These are phyloP conservation scores for Moesziomyces sp. DNA, from an alignment of 1,284 basidiomycete species.

Conservation along the genomic window DNA sequence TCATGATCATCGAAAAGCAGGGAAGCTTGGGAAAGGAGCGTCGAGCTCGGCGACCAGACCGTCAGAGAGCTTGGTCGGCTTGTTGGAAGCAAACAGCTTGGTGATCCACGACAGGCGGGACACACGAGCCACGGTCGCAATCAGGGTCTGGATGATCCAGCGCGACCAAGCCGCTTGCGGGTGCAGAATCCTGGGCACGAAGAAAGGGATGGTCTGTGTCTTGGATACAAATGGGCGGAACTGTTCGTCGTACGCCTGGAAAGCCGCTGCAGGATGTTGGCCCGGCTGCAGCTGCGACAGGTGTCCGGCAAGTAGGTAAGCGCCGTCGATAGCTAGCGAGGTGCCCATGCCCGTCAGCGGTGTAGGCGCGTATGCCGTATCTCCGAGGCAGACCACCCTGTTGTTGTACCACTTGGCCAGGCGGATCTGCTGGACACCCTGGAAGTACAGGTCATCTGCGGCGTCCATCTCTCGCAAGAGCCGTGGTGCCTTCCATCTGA, in stretches of 20 bases:
- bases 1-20: conserved; percentile 4
- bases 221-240: conserved; percentile 43
- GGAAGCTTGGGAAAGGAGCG: conserved; percentile 17
- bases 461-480: conserved; percentile 28
- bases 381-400: conserved; percentile 49
- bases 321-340: conserved; percentile 38
- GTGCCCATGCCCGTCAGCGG: conserved; percentile 55
- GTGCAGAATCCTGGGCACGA: conserved; percentile 31
- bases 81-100: not conserved
- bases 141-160: conserved; percentile 11
- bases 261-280: conserved; percentile 18
- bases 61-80: not conserved
- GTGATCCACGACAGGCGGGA: not conserved
- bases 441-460: conserved; percentile 48
- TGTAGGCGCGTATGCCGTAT: conserved; percentile 50
- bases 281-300: conserved; percentile 21
- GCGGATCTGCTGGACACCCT: conserved; percentile 45
- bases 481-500: conserved; percentile 28
- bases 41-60: conserved; percentile 16
- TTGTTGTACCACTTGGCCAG: conserved; percentile 36
- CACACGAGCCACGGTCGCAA: conserved; percentile 4
- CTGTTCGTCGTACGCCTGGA: conserved; percentile 33
- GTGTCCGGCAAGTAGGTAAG: conserved; percentile 50
- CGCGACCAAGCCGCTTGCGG: conserved; percentile 15
- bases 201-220: conserved; percentile 40